Base-by-base conservation (phyloP, 2,329 filamentous ascomycete genomes). In the Alternaria consortialis region DNA sequence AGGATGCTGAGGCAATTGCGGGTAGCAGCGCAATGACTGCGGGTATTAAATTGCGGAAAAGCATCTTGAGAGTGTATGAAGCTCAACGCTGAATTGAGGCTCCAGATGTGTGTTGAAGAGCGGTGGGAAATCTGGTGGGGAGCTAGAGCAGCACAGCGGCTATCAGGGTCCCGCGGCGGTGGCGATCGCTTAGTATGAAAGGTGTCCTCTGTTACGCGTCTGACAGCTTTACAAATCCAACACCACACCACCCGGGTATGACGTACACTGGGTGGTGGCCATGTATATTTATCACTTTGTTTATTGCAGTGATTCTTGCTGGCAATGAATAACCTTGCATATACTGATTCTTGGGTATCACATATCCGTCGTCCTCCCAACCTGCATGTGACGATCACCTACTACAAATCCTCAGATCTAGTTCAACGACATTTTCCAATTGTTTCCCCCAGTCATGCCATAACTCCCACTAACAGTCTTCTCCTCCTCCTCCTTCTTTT, bases 1-100 rank as follows among this genome's bases (percentile, higher is more conserved):
- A 91, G 57, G 93, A 95, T 73, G 89, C 88, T 73, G 91, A 90
- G 62, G 67, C 64, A 56, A 77, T 66, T 51, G 71, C 69, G 43
- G 74, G 69, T 12, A 78, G 73, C 56, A 77, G 70, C 54, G 74
- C 71, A 56, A 78, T 63, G 50, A 68, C 73, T 44, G 71, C 72
- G 34, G 76, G 72, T 60, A 78, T 62, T 20, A 77, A 34, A 58
- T 63, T 68, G 43, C 68, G 74, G 66, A 78, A 71, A 51, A 77
- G 67, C 76, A 78, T 78, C 27, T 50, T 70, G 62, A 20, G 40
- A 39, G 51, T 57, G 36, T 31, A 47, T 59, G 60, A 69, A 69
- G 66, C 67, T 63, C 69, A 66, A 63, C 58, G 36, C 42, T 39
- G 27, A 52, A 65, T 66, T 59, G 67, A 65, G 62, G 63, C 66